phyloP scores from a whole-genome alignment of 2,329 filamentous ascomycete genomes.

The Colletotrichum sp. region DNA sequence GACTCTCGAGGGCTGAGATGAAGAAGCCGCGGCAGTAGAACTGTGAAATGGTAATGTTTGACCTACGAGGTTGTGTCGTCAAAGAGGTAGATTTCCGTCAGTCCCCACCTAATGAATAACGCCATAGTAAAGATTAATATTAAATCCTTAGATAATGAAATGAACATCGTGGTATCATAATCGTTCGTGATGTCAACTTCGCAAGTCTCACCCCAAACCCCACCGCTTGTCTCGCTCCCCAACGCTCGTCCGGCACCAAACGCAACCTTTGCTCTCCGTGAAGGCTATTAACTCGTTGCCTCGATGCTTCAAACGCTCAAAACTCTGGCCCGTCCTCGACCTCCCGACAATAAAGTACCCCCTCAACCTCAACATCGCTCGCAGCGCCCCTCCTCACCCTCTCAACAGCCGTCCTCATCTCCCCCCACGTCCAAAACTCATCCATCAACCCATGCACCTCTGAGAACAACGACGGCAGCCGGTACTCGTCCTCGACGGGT shows the following conservation, averaged over 20 bases:
- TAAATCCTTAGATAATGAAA: not conserved
- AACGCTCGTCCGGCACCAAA: not conserved
- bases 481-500: not conserved
- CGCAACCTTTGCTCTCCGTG: not conserved
- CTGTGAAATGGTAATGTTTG: not conserved
- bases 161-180: not conserved
- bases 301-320: not conserved
- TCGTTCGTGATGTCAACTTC: not conserved
- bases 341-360: constrained; percentile 11
- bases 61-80: not conserved
- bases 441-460: constrained; percentile 4
- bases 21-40: not conserved
- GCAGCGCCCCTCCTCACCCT: not conserved
- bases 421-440: constrained; percentile 18
- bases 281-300: not conserved
- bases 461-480: constrained; percentile 4
- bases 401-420: not conserved
- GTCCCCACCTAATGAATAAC: not conserved
- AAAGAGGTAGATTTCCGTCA: not conserved
- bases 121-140: not conserved
- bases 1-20: not conserved
- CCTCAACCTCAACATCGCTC: not conserved
- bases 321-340: not conserved
- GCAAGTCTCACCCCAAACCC: not conserved
- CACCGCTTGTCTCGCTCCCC: not conserved